Evolutionary conservation across 176 grass and related monocot genomes (phyloP).

Genomic region (Rhynchospora tenuis): DNA sequence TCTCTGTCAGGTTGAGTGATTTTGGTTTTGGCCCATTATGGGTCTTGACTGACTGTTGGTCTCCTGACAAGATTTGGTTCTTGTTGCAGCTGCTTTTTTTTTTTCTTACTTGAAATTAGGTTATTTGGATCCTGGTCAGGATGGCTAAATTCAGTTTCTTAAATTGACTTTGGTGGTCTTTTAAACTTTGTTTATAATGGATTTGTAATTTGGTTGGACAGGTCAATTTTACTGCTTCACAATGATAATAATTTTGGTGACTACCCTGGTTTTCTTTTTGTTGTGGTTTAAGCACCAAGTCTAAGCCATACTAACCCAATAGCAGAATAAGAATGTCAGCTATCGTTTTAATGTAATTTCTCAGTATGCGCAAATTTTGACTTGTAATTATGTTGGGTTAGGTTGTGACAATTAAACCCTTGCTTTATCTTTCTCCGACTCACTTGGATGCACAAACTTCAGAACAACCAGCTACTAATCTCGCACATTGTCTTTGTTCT

Average conservation of each 20-base stretch:
- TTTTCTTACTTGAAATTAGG: background rate
- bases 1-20: background rate
- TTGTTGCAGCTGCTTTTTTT: background rate
- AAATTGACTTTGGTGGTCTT: too few relatives aligned
- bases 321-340: background rate
- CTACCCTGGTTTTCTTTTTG: background rate
- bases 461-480: background rate
- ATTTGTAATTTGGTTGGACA: too few relatives aligned
- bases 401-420: background rate
- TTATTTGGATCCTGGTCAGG: background rate
- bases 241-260: background rate
- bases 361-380: background rate
- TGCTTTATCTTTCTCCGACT: background rate
- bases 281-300: background rate
- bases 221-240: too few relatives aligned
- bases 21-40: background rate
- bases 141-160: background rate
- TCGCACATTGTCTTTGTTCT: background rate
- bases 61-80: background rate
- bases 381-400: background rate
- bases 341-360: background rate
- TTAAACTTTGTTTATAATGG: too few relatives aligned
- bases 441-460: background rate
- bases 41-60: background rate
- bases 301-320: background rate